phyloP scores from a whole-genome alignment of 257 asterid species.

The Nicotiana tabacum region DNA sequence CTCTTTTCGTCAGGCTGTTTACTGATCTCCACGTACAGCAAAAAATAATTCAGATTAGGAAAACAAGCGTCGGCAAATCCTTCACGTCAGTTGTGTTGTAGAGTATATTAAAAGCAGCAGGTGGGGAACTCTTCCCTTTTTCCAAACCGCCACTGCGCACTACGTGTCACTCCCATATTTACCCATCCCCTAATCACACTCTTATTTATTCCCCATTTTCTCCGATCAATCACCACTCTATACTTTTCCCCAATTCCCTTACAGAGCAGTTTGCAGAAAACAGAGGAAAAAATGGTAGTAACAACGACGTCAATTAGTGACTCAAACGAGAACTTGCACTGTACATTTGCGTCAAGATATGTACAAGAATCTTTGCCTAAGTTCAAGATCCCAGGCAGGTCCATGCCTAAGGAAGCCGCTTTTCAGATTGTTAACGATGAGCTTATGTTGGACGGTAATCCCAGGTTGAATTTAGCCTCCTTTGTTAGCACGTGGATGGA shows the following conservation, averaged over 20 bases:
- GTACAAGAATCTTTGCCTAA: conserved; percentile 50
- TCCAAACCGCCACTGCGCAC: neutral
- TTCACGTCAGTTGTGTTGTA: no score
- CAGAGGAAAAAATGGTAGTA: conserved; percentile 27
- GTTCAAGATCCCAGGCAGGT: conserved; percentile 41
- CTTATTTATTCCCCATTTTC: no score
- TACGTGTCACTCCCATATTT: neutral
- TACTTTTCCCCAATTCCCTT: no score
- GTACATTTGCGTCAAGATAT: conserved; percentile 69
- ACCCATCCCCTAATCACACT: neutral
- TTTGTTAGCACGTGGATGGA: conserved; percentile 88
- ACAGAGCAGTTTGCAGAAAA: neutral
- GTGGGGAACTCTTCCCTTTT: no score
- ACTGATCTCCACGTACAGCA: no score
- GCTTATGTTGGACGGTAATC: conserved; percentile 74
- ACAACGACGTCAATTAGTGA: conserved; percentile 17
- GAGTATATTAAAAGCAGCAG: no score
- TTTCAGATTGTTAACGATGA: conserved; percentile 68
- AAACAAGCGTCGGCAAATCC: no score
- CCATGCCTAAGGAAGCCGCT: conserved; percentile 78
- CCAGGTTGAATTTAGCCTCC: conserved; percentile 68
- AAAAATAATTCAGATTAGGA: no score
- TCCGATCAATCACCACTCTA: no score
- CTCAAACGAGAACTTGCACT: conserved; percentile 35
- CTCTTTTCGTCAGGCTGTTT: no score